Percentiles rank a stretch among this genome's conserved stretches.
Conservation (phyloP, 495 filamentous ascomycete species). For the Xylaria venustula region DNA sequence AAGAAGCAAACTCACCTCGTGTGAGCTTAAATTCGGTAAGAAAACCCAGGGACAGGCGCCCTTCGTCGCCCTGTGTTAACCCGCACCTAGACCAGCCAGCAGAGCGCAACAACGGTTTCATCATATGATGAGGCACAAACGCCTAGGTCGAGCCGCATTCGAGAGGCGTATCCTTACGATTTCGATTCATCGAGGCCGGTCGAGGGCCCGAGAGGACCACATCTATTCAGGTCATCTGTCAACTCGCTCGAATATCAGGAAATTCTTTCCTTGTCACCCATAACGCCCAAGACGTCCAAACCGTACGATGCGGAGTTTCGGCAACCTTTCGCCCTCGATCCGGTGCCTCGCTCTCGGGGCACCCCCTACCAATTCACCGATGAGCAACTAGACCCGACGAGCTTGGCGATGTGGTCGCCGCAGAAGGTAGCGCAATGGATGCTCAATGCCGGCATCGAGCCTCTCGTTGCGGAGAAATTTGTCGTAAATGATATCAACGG, state of each 20-base stretch:
- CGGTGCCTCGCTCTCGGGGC: constrained; percentile 33
- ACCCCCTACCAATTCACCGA: constrained; percentile 49
- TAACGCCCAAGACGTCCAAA: constrained; percentile 45
- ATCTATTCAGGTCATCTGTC: constrained; percentile 74
- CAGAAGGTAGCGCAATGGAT: constrained; percentile 81
- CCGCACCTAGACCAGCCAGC: constrained; percentile 52
- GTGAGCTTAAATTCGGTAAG: constrained; percentile 67
- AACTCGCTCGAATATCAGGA: constrained; percentile 57
- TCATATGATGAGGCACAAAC: constrained; percentile 74
- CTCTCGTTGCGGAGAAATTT: constrained; percentile 75
- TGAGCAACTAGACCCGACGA: constrained; percentile 54
- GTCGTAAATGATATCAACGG: constrained; percentile 88
- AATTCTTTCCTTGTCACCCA: constrained; percentile 64
- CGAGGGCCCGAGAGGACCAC: constrained; percentile 79
- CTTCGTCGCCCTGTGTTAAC: constrained; percentile 21
- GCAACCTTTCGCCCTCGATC: constrained; percentile 32
- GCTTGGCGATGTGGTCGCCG: constrained; percentile 65
- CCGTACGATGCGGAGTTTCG: constrained; percentile 33
- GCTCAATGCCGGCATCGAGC: constrained; percentile 68
- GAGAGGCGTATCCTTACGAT: constrained; percentile 31
- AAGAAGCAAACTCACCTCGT: constrained; percentile 59
- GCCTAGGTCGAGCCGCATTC: constrained; percentile 53
- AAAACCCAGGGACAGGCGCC: constrained; percentile 7
- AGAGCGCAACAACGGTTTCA: constrained; percentile 71
- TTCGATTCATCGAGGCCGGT: constrained; percentile 54